Evolutionary conservation across 148 eudicot genomes (phyloP), one percentile per base, ranked within the genome.

Genomic region (Dysphania ambrosioides): DNA sequence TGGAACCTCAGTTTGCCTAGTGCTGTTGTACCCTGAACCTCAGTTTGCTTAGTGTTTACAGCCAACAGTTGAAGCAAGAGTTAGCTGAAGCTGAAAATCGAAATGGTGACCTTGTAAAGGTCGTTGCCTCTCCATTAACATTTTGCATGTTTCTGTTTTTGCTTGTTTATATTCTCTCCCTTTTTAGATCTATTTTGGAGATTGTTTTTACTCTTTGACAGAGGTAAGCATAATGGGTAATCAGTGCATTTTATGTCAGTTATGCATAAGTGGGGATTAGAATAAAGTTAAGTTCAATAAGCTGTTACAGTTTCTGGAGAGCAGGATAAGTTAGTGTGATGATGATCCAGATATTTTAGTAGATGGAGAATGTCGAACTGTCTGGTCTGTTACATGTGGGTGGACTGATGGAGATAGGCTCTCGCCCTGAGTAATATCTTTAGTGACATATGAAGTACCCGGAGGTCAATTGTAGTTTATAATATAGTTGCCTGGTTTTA

Each of bases 71-170:
- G 79, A 92, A 95, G 85, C 92, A 87, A 84, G 94, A 95, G 77
- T 72, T 90, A 61, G 70, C 85, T 65, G 97, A 92, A 79, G 90
- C 96, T 24, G 98, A 91, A 78, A 75, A 77, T 24, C 86, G 87
- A 75, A 89, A 84, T 78, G 80, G 88, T 55, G 98, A 94, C 61
- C 81, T 94, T 36, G 89, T 90, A 80, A 88, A 91, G 96, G 98
- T 94, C 78, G 75, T 63, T 49, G 19, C 47, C 31, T 75, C 41
- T 26, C 49, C 13, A 67, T 61, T 57, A 34, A 51, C 24, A 26
- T 68, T 38, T 68, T 60, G 31, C 15, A 29, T 24, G 16, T 60
- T 34, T 29, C 16, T 49, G 23, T 61, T 41, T 31, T 44, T 29
- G 32, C 23, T 41, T 26, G 34, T 67, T 36, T 26, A 41, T 67